Percentiles rank a stretch among this genome's conserved stretches.
These are phyloP conservation scores for Cochlearia excelsa DNA, from an alignment of 345 rosid species.

Conservation along the genomic window DNA sequence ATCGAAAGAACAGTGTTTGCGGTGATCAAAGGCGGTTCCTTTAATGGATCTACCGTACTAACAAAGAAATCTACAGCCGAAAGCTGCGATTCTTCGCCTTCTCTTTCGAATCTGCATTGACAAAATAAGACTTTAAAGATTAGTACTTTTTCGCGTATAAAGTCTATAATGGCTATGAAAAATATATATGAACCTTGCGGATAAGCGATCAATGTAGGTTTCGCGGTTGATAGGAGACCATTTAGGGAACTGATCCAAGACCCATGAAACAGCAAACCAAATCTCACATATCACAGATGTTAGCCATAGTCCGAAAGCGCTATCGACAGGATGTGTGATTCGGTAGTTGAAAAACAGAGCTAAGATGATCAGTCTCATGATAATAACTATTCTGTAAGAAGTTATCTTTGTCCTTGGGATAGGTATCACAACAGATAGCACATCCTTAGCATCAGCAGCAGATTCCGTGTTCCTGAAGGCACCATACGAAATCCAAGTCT, in stretches of 20 bases:
- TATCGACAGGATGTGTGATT: slow-evolving; percentile 85
- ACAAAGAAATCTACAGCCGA: slow-evolving; percentile 96
- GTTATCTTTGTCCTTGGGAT: slow-evolving; percentile 60
- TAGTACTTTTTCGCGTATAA: neutral
- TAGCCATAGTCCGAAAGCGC: slow-evolving; percentile 80
- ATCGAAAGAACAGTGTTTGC: slow-evolving; percentile 96
- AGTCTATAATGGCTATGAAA: neutral
- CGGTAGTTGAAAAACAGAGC: slow-evolving; percentile 93
- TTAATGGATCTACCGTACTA: slow-evolving; percentile 95
- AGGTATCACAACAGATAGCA: slow-evolving; percentile 68
- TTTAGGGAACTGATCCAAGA: slow-evolving; percentile 98
- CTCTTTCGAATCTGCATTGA: slow-evolving; percentile 72
- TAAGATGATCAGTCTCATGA: slow-evolving; percentile 72
- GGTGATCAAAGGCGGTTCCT: slow-evolving; percentile 95
- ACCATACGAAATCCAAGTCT: neutral
- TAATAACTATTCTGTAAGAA: slow-evolving; percentile 74
- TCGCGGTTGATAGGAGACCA: slow-evolving; percentile 82
- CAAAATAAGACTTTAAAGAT: slow-evolving; percentile 4
- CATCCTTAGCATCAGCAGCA: slow-evolving; percentile 44
- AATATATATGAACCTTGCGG: slow-evolving; percentile 56
- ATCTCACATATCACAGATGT: slow-evolving; percentile 98
- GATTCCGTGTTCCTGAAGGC: slow-evolving; percentile 55
- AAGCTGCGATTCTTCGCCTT: slow-evolving; percentile 79
- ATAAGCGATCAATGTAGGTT: slow-evolving; percentile 63
- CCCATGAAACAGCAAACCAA: slow-evolving; percentile 99